Percentiles rank a stretch among this genome's conserved stretches.
Evolutionary conservation across 2,329 filamentous ascomycete species (phyloP).

Genomic region (Botrytis aclada): DNA sequence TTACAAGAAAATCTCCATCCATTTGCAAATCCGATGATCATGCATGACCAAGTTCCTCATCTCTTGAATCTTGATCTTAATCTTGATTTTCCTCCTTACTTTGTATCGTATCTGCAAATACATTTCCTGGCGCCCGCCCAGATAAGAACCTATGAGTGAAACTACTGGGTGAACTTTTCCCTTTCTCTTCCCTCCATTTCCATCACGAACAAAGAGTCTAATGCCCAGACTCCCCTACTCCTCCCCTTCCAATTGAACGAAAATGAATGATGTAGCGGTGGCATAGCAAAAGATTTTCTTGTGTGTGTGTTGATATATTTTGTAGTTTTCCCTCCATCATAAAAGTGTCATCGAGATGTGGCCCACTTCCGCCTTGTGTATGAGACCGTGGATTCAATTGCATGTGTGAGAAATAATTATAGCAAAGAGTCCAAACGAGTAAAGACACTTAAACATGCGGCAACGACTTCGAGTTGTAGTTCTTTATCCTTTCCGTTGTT

Average conservation of each 20-base stretch:
- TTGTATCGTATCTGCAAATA: background rate
- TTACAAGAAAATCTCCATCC: background rate
- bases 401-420: slow-evolving; percentile 41
- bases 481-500: slow-evolving; percentile 88
- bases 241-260: slow-evolving; percentile 7
- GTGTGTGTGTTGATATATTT: slow-evolving; percentile 3
- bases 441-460: slow-evolving; percentile 95
- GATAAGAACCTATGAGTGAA: background rate
- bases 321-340: background rate
- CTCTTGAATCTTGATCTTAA: background rate
- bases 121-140: background rate
- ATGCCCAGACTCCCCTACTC: background rate
- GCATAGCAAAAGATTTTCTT: slow-evolving; percentile 7
- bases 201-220: background rate
- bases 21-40: background rate
- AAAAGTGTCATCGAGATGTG: slow-evolving; percentile 6
- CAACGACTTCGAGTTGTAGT: slow-evolving; percentile 90
- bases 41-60: background rate
- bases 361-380: background rate
- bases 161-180: slow-evolving; percentile 1
- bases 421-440: slow-evolving; percentile 94
- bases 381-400: slow-evolving; percentile 1
- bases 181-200: background rate
- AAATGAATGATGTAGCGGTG: slow-evolving; percentile 12
- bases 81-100: background rate